Base-by-base conservation (phyloP, 2,329 filamentous ascomycete species). In the Ophiostoma sp. region DNA sequence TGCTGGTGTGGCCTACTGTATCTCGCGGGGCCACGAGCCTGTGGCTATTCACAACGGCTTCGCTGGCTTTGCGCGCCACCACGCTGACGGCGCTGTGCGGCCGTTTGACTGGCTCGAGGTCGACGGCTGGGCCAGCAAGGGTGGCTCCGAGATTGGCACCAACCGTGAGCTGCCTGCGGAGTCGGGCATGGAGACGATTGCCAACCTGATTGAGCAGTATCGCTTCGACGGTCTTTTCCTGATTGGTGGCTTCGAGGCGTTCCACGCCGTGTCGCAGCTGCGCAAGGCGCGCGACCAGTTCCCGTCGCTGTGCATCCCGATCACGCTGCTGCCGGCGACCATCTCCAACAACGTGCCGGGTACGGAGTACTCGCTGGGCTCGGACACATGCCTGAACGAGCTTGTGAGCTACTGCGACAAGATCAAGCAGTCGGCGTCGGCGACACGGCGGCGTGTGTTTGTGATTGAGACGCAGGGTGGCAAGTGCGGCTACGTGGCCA, bases 311-410 rank as follows among this genome's bases (percentile, higher is more conserved):
- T 93, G 92, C 78, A 97, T 99, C 72, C 95, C 95, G 27, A 92
- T 98, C 84, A 86, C 90, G 67, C 85, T 97, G 58, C 84, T 99
- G 40, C 95, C 95, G 0, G 95, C 95, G n/a, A 99, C 95, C 9
- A 94, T 99, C 74, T 97, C 92, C 72, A 99, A 99, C 84, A 99
- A 99, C 77, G 95, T 99, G 4, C 95, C 95, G 0, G 95, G 95
- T 52, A 97, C 94, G 0, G 95, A 99, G 79, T 98, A 97, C 81
- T 97, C 93, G 1, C 87, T 99, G 63, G 95, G 95, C 60, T 97
- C 93, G 44, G 95, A 99, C 75, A 99, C 95, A 1, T 98, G 95
- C 76, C 82, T 99, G 71, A 99, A 99, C 80, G 93, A 96, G 68
- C 84, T 99, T 52, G 92, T 97, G 72, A 87, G 89, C 73, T 99